Percentiles rank a stretch among this genome's conserved stretches.
Evolutionary conservation across 345 rosid genomes (phyloP).

Genomic region (Diplotaxis tenuifolia): DNA sequence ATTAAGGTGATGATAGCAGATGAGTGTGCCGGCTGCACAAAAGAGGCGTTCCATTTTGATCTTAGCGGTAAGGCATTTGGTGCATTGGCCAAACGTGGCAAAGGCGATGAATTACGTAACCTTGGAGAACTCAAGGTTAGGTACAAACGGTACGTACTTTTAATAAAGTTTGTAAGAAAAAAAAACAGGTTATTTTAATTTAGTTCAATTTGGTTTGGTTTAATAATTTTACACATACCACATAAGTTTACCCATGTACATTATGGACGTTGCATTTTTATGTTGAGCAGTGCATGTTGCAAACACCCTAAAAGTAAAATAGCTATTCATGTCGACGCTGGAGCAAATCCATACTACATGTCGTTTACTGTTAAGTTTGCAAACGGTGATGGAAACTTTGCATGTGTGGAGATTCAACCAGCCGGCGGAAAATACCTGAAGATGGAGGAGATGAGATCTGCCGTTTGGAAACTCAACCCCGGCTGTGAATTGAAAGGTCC

Average conservation of each 20-base stretch:
- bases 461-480: slow-evolving; percentile 54
- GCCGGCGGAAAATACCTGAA: slow-evolving; percentile 48
- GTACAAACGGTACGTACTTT: slow-evolving; percentile 48
- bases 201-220: background rate
- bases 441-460: slow-evolving; percentile 69
- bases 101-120: slow-evolving; percentile 53
- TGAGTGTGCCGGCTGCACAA: slow-evolving; percentile 58
- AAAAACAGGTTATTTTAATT: background rate
- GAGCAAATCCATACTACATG: slow-evolving; percentile 63
- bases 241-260: background rate
- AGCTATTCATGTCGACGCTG: slow-evolving; percentile 53
- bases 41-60: slow-evolving; percentile 62
- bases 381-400: slow-evolving; percentile 66
- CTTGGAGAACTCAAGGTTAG: slow-evolving; percentile 58
- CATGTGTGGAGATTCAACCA: slow-evolving; percentile 46
- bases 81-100: slow-evolving; percentile 59
- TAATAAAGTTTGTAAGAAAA: background rate
- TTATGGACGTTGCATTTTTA: background rate
- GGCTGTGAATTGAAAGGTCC: slow-evolving; percentile 53
- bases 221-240: background rate
- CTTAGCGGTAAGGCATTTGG: slow-evolving; percentile 79
- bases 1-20: slow-evolving; percentile 65
- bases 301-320: slow-evolving; percentile 43
- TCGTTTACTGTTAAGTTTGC: slow-evolving; percentile 44
- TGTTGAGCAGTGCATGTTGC: slow-evolving; percentile 53